Percentiles rank a stretch among this genome's conserved stretches.
phyloP scores from a whole-genome alignment of 179 eudicot genomes.

The Camellia oleifera region DNA sequence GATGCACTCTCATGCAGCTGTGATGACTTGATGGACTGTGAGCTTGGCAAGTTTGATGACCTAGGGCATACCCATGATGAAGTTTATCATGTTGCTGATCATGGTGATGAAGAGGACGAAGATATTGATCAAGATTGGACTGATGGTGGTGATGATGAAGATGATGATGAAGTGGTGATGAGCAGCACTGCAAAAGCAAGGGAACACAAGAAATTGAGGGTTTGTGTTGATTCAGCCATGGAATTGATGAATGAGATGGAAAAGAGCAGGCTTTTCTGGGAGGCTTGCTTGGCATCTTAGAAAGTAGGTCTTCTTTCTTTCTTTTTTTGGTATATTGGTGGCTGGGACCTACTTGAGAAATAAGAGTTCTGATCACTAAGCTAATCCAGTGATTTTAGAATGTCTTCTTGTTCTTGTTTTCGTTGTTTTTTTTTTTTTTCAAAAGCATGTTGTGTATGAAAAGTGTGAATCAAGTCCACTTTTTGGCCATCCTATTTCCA shows the following conservation, averaged over 20 bases:
- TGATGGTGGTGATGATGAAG: background rate
- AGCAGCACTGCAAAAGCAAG: slow-evolving; percentile 32
- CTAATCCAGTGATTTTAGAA: no score
- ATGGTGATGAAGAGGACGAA: slow-evolving; percentile 20
- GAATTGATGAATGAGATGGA: slow-evolving; percentile 45
- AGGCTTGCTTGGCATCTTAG: slow-evolving; percentile 71
- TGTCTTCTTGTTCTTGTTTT: background rate
- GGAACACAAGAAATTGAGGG: slow-evolving; percentile 21
- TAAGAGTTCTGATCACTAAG: no score
- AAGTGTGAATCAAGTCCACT: background rate
- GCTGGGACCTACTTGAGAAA: no score
- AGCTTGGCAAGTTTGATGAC: slow-evolving; percentile 14
- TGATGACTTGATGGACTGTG: slow-evolving; percentile 25
- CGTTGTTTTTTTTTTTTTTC: no score
- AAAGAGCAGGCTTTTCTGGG: slow-evolving; percentile 73
- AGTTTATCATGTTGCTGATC: background rate
- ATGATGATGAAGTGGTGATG: slow-evolving; percentile 16
- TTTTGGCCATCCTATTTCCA: background rate
- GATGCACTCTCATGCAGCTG: slow-evolving; percentile 53
- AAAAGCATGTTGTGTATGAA: background rate
- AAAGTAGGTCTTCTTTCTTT: background rate
- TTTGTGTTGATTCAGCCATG: slow-evolving; percentile 28
- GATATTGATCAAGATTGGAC: slow-evolving; percentile 17
- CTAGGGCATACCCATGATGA: slow-evolving; percentile 16
- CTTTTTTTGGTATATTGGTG: background rate